Percentiles rank a stretch among this genome's conserved stretches.
Conservation (phyloP, 345 rosid species). For the Rhodomyrtus tomentosa region DNA sequence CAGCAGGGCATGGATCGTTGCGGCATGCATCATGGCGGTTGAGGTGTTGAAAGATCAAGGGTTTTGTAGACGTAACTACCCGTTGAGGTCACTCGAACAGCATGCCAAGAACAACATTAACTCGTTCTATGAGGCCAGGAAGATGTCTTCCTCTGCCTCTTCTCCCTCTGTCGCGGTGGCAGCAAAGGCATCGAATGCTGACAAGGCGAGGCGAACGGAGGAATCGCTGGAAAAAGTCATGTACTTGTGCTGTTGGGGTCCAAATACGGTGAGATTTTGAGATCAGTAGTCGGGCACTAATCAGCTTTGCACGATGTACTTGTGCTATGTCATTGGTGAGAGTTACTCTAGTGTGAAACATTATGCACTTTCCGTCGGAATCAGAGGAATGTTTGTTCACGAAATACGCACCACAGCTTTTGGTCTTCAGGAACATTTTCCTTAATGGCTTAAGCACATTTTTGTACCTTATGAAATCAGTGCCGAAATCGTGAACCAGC, state of each 20-base stretch:
- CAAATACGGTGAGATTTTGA: slow-evolving; percentile 7
- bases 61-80: slow-evolving; percentile 15
- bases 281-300: neutral
- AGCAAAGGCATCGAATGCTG: neutral
- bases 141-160: slow-evolving; percentile 7
- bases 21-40: slow-evolving; percentile 1
- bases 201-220: slow-evolving; percentile 5
- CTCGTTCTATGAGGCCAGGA: slow-evolving; percentile 29
- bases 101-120: slow-evolving; percentile 10
- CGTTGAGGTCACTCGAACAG: slow-evolving; percentile 4
- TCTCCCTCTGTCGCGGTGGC: slow-evolving; percentile 17
- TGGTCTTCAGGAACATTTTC: neutral
- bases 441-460: neutral
- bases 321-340: neutral
- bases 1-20: neutral
- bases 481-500: neutral
- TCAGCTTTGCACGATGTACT: neutral
- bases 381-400: neutral
- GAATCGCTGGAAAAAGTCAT: slow-evolving; percentile 14
- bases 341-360: neutral
- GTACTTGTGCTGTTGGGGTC: slow-evolving; percentile 17
- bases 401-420: neutral
- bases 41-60: slow-evolving; percentile 16
- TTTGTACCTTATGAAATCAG: neutral
- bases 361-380: neutral